Percentiles rank a stretch among this genome's conserved stretches.
phyloP scores from a whole-genome alignment of 352 stramenopile species.

The Phytophthora ramorum region DNA sequence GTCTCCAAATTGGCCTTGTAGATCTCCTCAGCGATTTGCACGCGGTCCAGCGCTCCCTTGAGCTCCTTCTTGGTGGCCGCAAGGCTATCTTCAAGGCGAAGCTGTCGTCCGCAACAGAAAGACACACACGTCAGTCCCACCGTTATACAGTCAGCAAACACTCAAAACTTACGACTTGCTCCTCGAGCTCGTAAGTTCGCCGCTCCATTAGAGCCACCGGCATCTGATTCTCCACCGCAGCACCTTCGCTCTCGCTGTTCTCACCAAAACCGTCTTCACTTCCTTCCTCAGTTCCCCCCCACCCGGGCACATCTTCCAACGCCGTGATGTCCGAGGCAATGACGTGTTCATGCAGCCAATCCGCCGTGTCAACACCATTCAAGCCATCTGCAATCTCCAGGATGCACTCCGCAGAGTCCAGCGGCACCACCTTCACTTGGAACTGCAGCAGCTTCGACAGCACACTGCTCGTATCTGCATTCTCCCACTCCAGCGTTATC shows the following conservation, averaged over 20 bases:
- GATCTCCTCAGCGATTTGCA: slow-evolving; percentile 62
- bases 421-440: slow-evolving; percentile 31
- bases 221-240: slow-evolving; percentile 17
- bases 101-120: slow-evolving; percentile 18
- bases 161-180: slow-evolving; percentile 49
- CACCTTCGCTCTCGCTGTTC: slow-evolving; percentile 7
- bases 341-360: slow-evolving; percentile 31
- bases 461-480: slow-evolving; percentile 50
- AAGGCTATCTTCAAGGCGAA: slow-evolving; percentile 44
- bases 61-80: slow-evolving; percentile 43
- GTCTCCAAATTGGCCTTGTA: slow-evolving; percentile 75
- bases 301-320: slow-evolving; percentile 24
- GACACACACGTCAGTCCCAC: slow-evolving; percentile 1
- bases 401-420: slow-evolving; percentile 13
- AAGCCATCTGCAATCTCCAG: slow-evolving; percentile 19
- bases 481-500: slow-evolving; percentile 53
- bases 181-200: slow-evolving; percentile 40
- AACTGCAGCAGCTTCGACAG: slow-evolving; percentile 52
- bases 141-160: background rate
- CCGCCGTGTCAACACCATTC: slow-evolving; percentile 11
- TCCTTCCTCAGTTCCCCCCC: slow-evolving; percentile 23
- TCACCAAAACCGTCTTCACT: slow-evolving; percentile 15
- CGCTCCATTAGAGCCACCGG: slow-evolving; percentile 25
- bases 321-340: slow-evolving; percentile 28
- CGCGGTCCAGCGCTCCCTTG: slow-evolving; percentile 41